Evolutionary conservation across 140 eudicot genomes (phyloP), one percentile per base, ranked within the genome.

Genomic region (Ambrosia hybrid): DNA sequence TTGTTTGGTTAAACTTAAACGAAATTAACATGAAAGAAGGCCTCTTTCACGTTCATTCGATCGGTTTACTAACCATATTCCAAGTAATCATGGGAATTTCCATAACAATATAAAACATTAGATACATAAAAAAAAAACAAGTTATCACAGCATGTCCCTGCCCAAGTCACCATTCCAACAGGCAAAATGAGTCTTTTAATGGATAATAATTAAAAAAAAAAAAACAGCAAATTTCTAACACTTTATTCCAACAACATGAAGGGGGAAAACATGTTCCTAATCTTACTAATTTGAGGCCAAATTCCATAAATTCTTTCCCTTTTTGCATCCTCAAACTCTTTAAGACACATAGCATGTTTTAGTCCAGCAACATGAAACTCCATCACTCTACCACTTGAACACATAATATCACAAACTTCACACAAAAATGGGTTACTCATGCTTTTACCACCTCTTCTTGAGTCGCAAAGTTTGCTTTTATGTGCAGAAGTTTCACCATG

Each of bases 371-470:
- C 78, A 73, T 85, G 89, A 51, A 41, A 56, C 80, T 73, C 83
- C 81, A 85, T 71, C 3, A 72, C 84, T 8, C 59, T 43, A 12
- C 65, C 72, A 48, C 67, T 57, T 9, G 89, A 85, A 73, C 86
- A 76, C 59, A 60, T 30, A 67, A 71, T 13, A 59, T 79, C 78
- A 59, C 89, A 85, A 51, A 79, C 70, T 33, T 79, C 84, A 55
- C 89, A 82, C 17, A 53, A 34, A n/a, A 82, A 71, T 3, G 87
- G 89, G 64, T 82, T 85, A 57, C 87, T 79, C 51, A 73, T n/a
- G 49, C 45, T 67, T 39, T 48, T 51, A 10, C 80, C 76, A 15
- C 51, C 59, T 9, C n/a, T 79, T 65, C 60, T 82, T 17, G 80
- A 64, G 57, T 57, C 33, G 63, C 21, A 16, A 65, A 85, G 7